phyloP scores from a whole-genome alignment of 805 yeast species.

The Metschnikowia amazonensis region DNA sequence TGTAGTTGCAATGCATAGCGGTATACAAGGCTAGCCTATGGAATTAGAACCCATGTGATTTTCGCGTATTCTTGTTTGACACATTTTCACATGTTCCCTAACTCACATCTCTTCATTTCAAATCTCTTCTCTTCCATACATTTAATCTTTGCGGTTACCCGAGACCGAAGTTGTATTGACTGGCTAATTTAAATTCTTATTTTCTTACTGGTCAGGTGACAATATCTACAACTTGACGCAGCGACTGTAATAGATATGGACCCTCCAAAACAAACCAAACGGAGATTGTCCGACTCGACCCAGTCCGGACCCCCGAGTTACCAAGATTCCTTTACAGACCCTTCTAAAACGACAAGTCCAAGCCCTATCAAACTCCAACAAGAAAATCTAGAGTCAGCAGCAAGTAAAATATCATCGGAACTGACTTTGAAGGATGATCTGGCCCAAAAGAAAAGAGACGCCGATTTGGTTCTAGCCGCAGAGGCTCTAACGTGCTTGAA shows the following conservation, averaged over 20 bases:
- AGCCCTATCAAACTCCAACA: neutral
- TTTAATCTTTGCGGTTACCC: neutral
- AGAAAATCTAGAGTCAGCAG: neutral
- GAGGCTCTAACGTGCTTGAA: slow-evolving; percentile 40
- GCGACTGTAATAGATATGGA: slow-evolving; percentile 6
- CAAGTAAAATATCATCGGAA: neutral
- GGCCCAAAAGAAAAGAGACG: slow-evolving; percentile 10
- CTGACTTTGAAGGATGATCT: neutral
- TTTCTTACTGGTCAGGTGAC: neutral
- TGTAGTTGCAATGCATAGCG: neutral
- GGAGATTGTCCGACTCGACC: slow-evolving; percentile 12
- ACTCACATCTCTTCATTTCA: neutral
- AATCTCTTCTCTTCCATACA: neutral
- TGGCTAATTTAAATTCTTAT: neutral
- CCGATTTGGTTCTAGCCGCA: slow-evolving; percentile 37
- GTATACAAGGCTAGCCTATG: neutral
- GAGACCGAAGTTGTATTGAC: neutral
- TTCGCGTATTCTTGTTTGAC: slow-evolving; percentile 5
- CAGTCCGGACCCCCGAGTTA: slow-evolving; percentile 5
- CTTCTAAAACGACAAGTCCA: neutral
- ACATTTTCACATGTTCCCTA: slow-evolving; percentile 4
- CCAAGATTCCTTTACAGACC: neutral
- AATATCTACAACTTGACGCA: neutral
- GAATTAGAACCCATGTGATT: slow-evolving; percentile 2
- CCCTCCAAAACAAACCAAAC: slow-evolving; percentile 10